Base-by-base conservation (phyloP, 441 rosid species). In the Pelargonium myrrhifolium region DNA sequence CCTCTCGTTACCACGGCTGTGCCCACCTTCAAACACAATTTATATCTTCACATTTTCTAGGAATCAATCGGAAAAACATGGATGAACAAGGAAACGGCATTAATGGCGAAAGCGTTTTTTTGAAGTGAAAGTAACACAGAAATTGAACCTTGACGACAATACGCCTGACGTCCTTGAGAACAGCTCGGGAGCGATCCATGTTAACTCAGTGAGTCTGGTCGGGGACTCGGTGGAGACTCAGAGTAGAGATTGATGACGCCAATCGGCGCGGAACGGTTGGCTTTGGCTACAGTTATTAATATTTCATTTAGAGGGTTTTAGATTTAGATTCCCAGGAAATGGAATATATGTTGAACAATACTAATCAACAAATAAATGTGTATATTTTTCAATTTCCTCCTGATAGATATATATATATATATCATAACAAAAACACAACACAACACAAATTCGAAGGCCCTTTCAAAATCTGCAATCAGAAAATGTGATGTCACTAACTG, bases 1-100 rank as follows among this genome's bases (percentile, higher is more conserved):
- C 74, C 68, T 72, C 98, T 84, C 20, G 98, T 95, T 28, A 92
- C 99, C 59, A 95, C 97, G 11, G 99, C 98, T 56, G 99, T 95
- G 72, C 99, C 99, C 65, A 95, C 98, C 99, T 95, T 71, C 73
- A 40, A n/a, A 66, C 42, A 51, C 11, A 35, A 35, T 35, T 35
- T 7, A 1, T 17, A 6, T 17, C 20, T 53, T 39, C 7, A 14
- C 20, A 17, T 1, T 17, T 49, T 5, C 4, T 2, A 68, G 6
- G 21, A 58, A 12, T 0, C n/a, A n/a, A n/a, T n/a, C n/a, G 4
- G 5, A 37, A 21, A 14, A 51, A 5, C 40, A 9, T 22, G 7
- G 9, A 11, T 7, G 51, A 43, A 43, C 51, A 9, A 14, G 10
- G n/a, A 43, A 43, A 43, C 12, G 37, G 37, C 5, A 39, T 6